Percentiles rank a stretch among this genome's conserved stretches.
phyloP scores from a whole-genome alignment of 495 filamentous ascomycete genomes.

The Neurospora cerealis region DNA sequence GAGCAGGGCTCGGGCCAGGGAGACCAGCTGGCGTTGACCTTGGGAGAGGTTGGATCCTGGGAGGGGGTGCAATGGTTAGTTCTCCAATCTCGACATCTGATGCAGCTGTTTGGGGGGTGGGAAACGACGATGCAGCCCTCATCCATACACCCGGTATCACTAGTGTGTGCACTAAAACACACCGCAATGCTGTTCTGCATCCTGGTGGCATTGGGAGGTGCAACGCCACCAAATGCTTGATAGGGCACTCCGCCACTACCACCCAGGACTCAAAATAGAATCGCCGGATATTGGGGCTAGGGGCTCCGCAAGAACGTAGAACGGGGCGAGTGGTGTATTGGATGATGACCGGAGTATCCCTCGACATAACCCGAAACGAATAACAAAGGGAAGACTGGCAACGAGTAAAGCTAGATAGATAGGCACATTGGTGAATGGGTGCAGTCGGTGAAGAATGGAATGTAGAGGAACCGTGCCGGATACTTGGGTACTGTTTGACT shows the following conservation, averaged over 20 bases:
- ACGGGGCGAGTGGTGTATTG: neutral
- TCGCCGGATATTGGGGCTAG: neutral
- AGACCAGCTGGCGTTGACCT: slow-evolving; percentile 86
- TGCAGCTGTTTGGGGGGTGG: neutral
- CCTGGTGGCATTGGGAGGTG: neutral
- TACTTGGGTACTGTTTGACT: neutral
- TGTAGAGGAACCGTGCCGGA: neutral
- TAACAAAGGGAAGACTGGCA: neutral
- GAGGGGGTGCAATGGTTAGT: slow-evolving; percentile 1
- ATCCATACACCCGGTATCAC: neutral
- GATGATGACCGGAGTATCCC: neutral
- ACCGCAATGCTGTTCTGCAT: neutral
- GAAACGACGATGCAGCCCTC: neutral
- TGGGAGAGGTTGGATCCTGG: slow-evolving; percentile 69
- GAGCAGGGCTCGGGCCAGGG: slow-evolving; percentile 83
- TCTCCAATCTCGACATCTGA: neutral
- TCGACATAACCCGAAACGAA: neutral
- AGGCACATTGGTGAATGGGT: neutral
- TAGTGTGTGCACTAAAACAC: neutral
- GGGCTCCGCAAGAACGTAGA: neutral
- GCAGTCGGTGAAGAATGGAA: neutral
- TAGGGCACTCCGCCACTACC: neutral
- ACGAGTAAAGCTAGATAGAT: neutral
- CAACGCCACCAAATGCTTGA: neutral
- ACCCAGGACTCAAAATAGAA: neutral